Evolutionary conservation across 164 flowering plant genomes (phyloP).

Genomic region (Paratinospora sagittata): DNA sequence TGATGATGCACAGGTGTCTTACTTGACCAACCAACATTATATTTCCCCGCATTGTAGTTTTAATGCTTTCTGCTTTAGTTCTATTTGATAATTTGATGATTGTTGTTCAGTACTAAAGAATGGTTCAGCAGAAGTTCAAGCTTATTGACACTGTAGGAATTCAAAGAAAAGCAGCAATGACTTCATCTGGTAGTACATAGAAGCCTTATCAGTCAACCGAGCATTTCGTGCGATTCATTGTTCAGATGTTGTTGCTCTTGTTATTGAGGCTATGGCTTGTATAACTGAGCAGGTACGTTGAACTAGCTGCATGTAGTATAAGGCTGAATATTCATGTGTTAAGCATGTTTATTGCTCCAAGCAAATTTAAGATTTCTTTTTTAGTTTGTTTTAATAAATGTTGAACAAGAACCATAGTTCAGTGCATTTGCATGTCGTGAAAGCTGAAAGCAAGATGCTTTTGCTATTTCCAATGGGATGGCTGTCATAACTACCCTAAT

Average conservation of each 20-base stretch:
- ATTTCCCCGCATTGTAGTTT: too few species aligned
- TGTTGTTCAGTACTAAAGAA: slow-evolving; percentile 1
- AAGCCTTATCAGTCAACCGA: slow-evolving; percentile 87
- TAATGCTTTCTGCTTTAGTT: too few species aligned
- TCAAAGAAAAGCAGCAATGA: slow-evolving; percentile 73
- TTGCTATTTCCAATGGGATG: too few species aligned
- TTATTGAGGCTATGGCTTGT: slow-evolving; percentile 94
- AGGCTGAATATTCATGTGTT: neutral
- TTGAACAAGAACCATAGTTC: too few species aligned
- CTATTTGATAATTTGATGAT: neutral
- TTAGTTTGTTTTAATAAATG: too few species aligned
- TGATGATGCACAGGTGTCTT: too few species aligned
- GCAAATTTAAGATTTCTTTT: neutral
- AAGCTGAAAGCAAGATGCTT: too few species aligned
- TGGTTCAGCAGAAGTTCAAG: slow-evolving; percentile 60
- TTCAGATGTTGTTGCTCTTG: slow-evolving; percentile 97
- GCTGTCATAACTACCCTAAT: too few species aligned
- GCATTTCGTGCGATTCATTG: slow-evolving; percentile 97
- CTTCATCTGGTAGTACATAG: slow-evolving; percentile 88
- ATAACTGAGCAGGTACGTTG: slow-evolving; percentile 96
- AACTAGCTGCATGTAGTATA: slow-evolving; percentile 1
- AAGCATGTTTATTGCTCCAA: neutral
- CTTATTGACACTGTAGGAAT: slow-evolving; percentile 99
- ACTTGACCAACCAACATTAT: too few species aligned
- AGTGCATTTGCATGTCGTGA: too few species aligned